phyloP scores from a whole-genome alignment of 2,329 filamentous ascomycete genomes.

The Sporothrix globosa region DNA sequence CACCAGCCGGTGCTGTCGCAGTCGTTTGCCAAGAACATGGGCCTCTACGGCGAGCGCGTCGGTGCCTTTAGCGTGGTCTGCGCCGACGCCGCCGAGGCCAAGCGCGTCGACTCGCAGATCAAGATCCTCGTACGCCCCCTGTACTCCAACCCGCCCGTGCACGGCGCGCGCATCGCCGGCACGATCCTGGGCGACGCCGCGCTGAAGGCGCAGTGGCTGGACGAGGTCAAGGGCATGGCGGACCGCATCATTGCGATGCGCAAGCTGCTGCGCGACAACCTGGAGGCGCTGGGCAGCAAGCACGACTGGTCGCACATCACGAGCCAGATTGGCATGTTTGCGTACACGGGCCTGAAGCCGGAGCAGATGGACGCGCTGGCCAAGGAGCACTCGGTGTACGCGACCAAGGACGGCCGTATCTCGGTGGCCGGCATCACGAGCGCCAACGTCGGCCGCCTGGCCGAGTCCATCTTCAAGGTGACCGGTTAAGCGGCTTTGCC shows the following conservation, averaged over 20 bases:
- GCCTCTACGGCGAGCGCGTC: conserved; percentile 97
- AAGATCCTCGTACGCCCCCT: conserved; percentile 96
- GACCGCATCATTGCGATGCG: conserved; percentile 99
- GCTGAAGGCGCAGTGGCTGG: conserved; percentile 92
- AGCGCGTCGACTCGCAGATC: conserved; percentile 93
- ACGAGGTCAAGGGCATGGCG: conserved; percentile 97
- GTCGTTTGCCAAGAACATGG: conserved; percentile 99
- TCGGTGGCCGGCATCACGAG: conserved; percentile 82
- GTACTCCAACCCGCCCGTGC: conserved; percentile 97
- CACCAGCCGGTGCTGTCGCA: conserved; percentile 87
- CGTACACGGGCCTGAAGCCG: conserved; percentile 89
- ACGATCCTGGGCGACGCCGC: conserved; percentile 84
- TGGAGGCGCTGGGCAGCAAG: conserved; percentile 92
- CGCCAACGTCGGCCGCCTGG: conserved; percentile 77
- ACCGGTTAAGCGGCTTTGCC: conserved; percentile 59
- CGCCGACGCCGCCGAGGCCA: conserved; percentile 75
- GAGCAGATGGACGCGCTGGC: conserved; percentile 91
- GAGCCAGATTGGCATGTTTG: conserved; percentile 99
- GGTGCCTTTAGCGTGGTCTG: conserved; percentile 94
- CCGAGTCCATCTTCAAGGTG: conserved; percentile 82
- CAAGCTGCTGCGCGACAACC: conserved; percentile 87
- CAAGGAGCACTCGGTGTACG: conserved; percentile 96
- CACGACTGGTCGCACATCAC: conserved; percentile 99
- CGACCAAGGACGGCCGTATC: conserved; percentile 88
- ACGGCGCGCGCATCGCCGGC: conserved; percentile 91